phyloP scores from a whole-genome alignment of 257 asterid species.

The Perilla frutescens region DNA sequence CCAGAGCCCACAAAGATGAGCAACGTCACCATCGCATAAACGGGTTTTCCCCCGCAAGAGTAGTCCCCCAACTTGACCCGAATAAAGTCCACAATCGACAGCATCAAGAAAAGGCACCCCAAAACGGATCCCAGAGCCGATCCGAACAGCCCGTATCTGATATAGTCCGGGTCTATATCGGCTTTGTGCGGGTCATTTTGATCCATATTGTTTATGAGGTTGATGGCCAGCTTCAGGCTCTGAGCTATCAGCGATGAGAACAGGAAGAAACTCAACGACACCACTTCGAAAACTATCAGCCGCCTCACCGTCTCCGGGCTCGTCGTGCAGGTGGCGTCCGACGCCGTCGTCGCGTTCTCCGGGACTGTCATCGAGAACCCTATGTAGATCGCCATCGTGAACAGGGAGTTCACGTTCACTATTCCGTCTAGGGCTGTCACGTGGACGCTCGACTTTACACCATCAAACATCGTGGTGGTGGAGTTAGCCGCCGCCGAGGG shows the following conservation, averaged over 20 bases:
- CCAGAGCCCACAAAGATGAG: constrained; percentile 37
- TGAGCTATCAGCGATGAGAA: constrained; percentile 60
- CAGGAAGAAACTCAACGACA: constrained; percentile 58
- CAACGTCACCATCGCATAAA: constrained; percentile 35
- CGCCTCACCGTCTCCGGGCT: constrained; percentile 35
- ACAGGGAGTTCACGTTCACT: constrained; percentile 62
- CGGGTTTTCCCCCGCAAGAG: constrained; percentile 46
- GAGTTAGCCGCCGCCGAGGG: background rate
- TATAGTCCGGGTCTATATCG: constrained; percentile 40
- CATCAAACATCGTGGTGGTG: background rate
- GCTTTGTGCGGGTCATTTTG: constrained; percentile 43
- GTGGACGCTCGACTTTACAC: constrained; percentile 46
- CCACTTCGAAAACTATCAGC: constrained; percentile 50
- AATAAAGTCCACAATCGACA: constrained; percentile 47
- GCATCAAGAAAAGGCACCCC: constrained; percentile 48
- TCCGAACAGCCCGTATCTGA: constrained; percentile 43
- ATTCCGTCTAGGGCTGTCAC: constrained; percentile 59
- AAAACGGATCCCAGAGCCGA: constrained; percentile 49
- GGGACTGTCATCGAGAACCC: constrained; percentile 56
- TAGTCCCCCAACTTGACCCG: constrained; percentile 44
- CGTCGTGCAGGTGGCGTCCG: constrained; percentile 32
- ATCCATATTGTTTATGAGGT: constrained; percentile 47
- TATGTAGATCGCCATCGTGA: constrained; percentile 55
- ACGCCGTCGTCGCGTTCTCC: constrained; percentile 33
- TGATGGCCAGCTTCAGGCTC: constrained; percentile 51